These are phyloP conservation scores for Hansenula lynferdii DNA, from an alignment of 1,139 yeast genomes.

Conservation along the genomic window DNA sequence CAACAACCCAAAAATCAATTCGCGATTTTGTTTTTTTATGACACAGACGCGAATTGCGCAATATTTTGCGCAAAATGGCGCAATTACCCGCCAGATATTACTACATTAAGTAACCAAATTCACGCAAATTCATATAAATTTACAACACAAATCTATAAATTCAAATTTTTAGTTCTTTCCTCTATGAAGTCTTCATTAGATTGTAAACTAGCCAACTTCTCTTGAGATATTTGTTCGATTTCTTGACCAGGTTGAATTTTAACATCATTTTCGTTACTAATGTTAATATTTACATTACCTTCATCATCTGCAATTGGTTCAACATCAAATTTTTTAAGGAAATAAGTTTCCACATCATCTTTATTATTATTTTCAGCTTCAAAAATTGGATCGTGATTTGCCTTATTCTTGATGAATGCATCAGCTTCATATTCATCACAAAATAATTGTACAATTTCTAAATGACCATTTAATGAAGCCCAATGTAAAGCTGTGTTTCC, in stretches of 20 bases:
- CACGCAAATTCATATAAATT: background rate
- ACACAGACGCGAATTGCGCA: too few relatives aligned
- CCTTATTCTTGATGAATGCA: constrained; percentile 68
- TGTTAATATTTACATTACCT: constrained; percentile 27
- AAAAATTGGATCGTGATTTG: constrained; percentile 78
- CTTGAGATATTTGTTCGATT: constrained; percentile 35
- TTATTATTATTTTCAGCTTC: constrained; percentile 80
- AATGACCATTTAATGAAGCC: constrained; percentile 89
- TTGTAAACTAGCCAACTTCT: constrained; percentile 25
- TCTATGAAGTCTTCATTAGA: constrained; percentile 21
- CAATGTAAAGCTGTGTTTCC: constrained; percentile 96
- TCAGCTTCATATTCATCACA: constrained; percentile 77
- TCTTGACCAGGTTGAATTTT: constrained; percentile 33
- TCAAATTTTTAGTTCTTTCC: constrained; percentile 18
- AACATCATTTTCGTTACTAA: constrained; percentile 22
- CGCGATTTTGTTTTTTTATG: too few relatives aligned
- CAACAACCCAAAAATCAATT: background rate
- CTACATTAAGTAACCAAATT: background rate
- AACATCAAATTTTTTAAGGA: constrained; percentile 65
- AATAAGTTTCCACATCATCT: constrained; percentile 64
- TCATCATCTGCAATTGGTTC: constrained; percentile 52
- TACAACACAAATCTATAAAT: constrained; percentile 5
- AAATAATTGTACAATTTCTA: constrained; percentile 61
- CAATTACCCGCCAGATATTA: background rate
- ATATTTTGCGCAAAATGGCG: background rate